phyloP scores from a whole-genome alignment of 2,329 filamentous ascomycete species.

The Epicoccum sorghinum region DNA sequence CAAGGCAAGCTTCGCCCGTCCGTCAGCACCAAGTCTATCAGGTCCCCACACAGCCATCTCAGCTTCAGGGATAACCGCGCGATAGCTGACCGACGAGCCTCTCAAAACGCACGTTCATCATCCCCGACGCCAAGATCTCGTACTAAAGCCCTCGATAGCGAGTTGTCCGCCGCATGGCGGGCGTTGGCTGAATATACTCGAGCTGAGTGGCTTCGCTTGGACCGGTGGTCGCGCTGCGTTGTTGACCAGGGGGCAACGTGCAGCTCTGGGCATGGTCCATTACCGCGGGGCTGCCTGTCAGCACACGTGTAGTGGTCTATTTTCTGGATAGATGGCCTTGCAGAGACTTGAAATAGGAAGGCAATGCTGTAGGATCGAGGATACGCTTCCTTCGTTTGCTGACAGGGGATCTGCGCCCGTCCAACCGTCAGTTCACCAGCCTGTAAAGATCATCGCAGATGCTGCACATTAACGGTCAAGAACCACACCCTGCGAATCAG shows the following conservation, averaged over 20 bases:
- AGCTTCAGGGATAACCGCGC: constrained; percentile 9
- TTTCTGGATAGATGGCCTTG: constrained; percentile 6
- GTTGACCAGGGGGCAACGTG: constrained; percentile 2
- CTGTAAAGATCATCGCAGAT: background rate
- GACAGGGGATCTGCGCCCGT: constrained; percentile 2
- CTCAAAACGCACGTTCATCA: constrained; percentile 1
- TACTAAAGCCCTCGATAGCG: background rate
- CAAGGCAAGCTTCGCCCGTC: constrained; percentile 10
- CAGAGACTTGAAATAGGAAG: constrained; percentile 5
- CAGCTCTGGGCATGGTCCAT: background rate
- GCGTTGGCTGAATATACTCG: constrained; percentile 4
- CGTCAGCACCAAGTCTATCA: constrained; percentile 13
- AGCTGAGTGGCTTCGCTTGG: constrained; percentile 18
- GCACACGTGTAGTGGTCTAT: constrained; percentile 6
- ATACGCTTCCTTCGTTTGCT: constrained; percentile 1
- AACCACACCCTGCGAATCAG: background rate
- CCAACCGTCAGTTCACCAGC: background rate
- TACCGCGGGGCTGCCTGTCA: constrained; percentile 14
- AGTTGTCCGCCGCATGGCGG: constrained; percentile 2
- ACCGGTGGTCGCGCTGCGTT: constrained; percentile 1
- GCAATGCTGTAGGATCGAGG: constrained; percentile 1
- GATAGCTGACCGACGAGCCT: constrained; percentile 13
- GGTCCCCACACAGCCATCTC: constrained; percentile 10
- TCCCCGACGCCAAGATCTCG: background rate
- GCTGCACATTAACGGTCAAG: background rate